A percentile compares a stretch with the other conserved stretches of the same genome.
Conservation (phyloP, 1,284 basidiomycete species). For the Anthracocystis panici-leucophaei region DNA sequence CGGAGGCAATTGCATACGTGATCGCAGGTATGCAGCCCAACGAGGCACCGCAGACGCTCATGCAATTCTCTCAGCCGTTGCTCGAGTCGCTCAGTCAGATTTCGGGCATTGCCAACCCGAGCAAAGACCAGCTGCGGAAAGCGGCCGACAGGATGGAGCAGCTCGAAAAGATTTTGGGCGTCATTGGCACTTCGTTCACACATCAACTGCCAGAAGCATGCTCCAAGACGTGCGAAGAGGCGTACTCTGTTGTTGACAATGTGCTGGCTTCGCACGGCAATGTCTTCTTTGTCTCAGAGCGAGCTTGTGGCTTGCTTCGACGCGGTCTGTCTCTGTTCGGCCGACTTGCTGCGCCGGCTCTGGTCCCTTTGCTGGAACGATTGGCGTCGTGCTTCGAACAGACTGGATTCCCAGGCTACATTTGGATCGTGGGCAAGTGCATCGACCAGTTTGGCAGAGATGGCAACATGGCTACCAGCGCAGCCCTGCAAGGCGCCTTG, state of each 20-base stretch:
- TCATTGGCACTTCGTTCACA: constrained; percentile 34
- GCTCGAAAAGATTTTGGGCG: constrained; percentile 60
- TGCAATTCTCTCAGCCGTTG: constrained; percentile 79
- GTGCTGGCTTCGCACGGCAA: constrained; percentile 85
- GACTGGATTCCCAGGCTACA: constrained; percentile 86
- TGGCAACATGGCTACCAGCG: constrained; percentile 38
- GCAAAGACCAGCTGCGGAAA: constrained; percentile 77
- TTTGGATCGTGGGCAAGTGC: constrained; percentile 93
- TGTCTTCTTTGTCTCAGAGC: constrained; percentile 84
- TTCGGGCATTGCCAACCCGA: constrained; percentile 30
- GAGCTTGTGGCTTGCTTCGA: constrained; percentile 86
- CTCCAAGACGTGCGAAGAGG: constrained; percentile 80
- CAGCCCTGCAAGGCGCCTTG: constrained; percentile 52
- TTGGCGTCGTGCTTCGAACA: constrained; percentile 83
- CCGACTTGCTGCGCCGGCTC: constrained; percentile 76
- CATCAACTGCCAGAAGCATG: constrained; percentile 79
- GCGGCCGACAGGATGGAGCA: constrained; percentile 76
- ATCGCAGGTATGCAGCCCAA: constrained; percentile 88
- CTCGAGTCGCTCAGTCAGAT: constrained; percentile 72
- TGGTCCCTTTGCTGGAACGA: constrained; percentile 79
- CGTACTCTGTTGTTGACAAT: constrained; percentile 85
- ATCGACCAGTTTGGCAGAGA: constrained; percentile 59
- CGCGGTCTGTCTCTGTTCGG: constrained; percentile 87
- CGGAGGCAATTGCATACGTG: constrained; percentile 94
- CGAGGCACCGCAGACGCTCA: constrained; percentile 83